Percentiles rank a stretch among this genome's conserved stretches.
Evolutionary conservation across 176 grass and related monocot species (phyloP).

Genomic region (sorghum (Sorghum bicolor)): DNA sequence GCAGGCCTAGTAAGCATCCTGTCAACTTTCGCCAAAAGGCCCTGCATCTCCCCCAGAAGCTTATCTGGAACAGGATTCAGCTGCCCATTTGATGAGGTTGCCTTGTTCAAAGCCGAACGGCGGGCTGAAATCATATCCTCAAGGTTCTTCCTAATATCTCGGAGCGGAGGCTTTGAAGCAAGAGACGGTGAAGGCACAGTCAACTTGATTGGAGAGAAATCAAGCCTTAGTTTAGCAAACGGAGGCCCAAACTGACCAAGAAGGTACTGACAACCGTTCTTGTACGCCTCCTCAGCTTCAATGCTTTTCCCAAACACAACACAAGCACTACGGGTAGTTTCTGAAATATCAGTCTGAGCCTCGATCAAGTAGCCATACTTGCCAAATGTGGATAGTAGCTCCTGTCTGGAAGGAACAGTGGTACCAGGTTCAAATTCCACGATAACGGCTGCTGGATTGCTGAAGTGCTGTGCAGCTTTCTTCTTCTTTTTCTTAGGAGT

Average conservation of each 20-base stretch:
- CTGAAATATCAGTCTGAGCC: constrained; percentile 36
- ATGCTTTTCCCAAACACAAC: constrained; percentile 57
- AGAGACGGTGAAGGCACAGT: not conserved
- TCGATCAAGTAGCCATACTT: constrained; percentile 62
- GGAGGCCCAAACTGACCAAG: constrained; percentile 59
- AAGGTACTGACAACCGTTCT: constrained; percentile 12
- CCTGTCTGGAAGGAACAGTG: constrained; percentile 59
- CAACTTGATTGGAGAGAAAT: constrained; percentile 35
- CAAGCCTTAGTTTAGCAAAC: constrained; percentile 42
- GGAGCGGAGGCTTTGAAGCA: constrained; percentile 40
- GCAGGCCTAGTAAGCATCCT: constrained; percentile 33
- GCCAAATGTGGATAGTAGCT: constrained; percentile 47
- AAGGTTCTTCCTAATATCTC: constrained; percentile 71
- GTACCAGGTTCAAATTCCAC: constrained; percentile 37
- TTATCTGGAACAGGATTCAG: constrained; percentile 22
- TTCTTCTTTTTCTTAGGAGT: constrained; percentile 39
- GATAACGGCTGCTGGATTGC: constrained; percentile 51
- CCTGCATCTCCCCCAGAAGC: constrained; percentile 71
- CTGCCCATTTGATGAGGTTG: constrained; percentile 12
- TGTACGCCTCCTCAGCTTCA: constrained; percentile 54
- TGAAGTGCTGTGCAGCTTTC: constrained; percentile 31
- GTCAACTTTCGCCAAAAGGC: constrained; percentile 68
- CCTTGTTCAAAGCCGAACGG: constrained; percentile 24
- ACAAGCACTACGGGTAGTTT: constrained; percentile 28
- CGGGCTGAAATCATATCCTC: constrained; percentile 78